Conservation (phyloP, 768 basidiomycete species). For the Boletus coccyginus region DNA sequence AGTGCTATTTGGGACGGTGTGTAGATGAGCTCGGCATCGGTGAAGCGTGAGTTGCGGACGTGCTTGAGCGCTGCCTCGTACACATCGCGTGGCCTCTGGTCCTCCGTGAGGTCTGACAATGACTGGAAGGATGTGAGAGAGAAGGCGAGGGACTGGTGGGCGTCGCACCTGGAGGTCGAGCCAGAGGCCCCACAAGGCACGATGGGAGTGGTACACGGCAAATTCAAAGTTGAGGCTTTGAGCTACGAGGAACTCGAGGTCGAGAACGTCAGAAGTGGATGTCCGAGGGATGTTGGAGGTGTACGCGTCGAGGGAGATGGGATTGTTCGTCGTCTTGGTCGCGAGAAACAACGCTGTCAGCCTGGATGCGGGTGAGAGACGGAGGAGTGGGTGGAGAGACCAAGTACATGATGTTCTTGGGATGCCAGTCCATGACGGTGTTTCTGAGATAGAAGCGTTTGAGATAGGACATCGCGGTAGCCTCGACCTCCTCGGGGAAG, state of each 20-base stretch:
- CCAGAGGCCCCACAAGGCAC: conserved; percentile 86
- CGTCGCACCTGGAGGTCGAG: conserved; percentile 77
- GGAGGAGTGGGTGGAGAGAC: neutral
- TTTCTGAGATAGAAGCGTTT: conserved; percentile 98
- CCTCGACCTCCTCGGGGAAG: conserved; percentile 90
- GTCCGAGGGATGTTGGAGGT: conserved; percentile 82
- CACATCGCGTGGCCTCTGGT: conserved; percentile 46
- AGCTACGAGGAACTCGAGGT: conserved; percentile 93
- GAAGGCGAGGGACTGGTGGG: neutral
- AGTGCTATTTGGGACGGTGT: conserved; percentile 93
- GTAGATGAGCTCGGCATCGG: conserved; percentile 89
- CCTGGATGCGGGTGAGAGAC: conserved; percentile 45
- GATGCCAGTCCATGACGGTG: conserved; percentile 99
- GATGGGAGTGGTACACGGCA: conserved; percentile 86
- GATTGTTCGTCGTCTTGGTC: conserved; percentile 95
- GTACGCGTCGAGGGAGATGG: conserved; percentile 85
- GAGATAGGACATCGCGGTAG: conserved; percentile 87
- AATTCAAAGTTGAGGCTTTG: conserved; percentile 96
- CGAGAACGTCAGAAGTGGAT: conserved; percentile 77
- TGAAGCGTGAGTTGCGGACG: conserved; percentile 78
- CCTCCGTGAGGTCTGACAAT: conserved; percentile 48
- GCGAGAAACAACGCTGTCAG: conserved; percentile 93
- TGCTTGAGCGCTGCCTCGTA: conserved; percentile 67
- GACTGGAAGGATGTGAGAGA: conserved; percentile 41
- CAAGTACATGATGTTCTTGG: conserved; percentile 91